Evolutionary conservation across 2,329 filamentous ascomycete species (phyloP), one percentile per base, ranked within the genome.

Genomic region (Escovopsis sp.): DNA sequence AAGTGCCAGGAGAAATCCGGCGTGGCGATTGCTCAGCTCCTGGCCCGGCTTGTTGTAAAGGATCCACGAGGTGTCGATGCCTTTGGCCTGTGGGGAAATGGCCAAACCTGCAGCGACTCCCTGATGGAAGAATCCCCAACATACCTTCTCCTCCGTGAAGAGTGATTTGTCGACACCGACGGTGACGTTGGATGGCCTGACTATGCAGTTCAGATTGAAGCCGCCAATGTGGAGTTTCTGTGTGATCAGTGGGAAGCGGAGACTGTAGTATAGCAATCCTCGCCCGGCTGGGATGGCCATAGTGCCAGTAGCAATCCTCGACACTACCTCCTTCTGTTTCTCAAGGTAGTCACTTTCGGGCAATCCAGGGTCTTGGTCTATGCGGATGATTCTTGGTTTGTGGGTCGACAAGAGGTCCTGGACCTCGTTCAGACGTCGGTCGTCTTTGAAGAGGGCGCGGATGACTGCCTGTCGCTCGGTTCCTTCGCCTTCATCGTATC

Each of bases 1-100:
- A 4, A 98, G 70, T 4, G 87, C 91, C 1, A 98, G 70, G 36
- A 98, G 65, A 49, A 98, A 91, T 0, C 91, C 91, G 28, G 91
- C 93, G 59, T 98, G 91, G n/a, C 91, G 77, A 56, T 96, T 95
- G 48, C 83, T 95, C 12, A 95, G 71, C 42, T 98, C 91, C 33
- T 78, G 74, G 0, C 67, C 66, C 0, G 91, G 89, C 58, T 94
- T 95, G 66, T 98, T 98, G 70, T 93, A 98, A 32, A 95, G 73
- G 51, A 98, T 95, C 93, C 93, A 98, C 0, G 89, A 96, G 0
- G 88, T 95, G 56, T 98, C 91, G 48, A 98, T 96, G 4, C 89
- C 89, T 55, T 86, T 86, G 4, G 88, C 89, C 43, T 85, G 75
- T 11, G 80, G 82, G 6, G 91, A 94, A 41, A 98, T 94, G 44